These are phyloP conservation scores for Hymenoscyphus occultus DNA, from an alignment of 2,329 filamentous ascomycete genomes.

Conservation along the genomic window DNA sequence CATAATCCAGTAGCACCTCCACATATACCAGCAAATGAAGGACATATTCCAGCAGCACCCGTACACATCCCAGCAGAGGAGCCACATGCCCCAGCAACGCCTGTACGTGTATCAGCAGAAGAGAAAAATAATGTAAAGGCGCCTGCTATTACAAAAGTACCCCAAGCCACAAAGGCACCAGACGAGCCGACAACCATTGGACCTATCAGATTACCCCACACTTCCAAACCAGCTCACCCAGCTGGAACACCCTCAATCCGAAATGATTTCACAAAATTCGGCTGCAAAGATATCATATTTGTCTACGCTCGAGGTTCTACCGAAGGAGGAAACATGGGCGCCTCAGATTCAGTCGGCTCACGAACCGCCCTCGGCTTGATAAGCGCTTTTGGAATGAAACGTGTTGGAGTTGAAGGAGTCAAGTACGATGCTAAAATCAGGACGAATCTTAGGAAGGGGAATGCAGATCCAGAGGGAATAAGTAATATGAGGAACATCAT, in stretches of 20 bases:
- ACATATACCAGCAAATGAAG: no score
- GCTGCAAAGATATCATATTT: constrained; percentile 43
- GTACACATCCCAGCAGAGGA: no score
- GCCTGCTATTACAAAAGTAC: no score
- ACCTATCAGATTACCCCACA: no score
- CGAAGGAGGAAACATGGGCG: constrained; percentile 46
- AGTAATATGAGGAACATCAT: constrained; percentile 30
- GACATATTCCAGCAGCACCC: no score
- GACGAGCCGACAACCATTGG: no score
- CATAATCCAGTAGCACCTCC: no score
- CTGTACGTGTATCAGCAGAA: no score
- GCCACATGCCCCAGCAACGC: no score
- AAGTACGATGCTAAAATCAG: constrained; percentile 23
- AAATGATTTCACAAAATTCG: constrained; percentile 19
- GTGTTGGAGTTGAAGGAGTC: constrained; percentile 35
- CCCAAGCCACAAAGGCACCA: no score
- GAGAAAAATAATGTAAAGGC: no score
- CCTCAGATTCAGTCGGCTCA: constrained; percentile 15
- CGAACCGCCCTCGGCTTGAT: constrained; percentile 2
- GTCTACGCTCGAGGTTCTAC: constrained; percentile 47
- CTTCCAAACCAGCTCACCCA: no score
- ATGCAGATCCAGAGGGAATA: constrained; percentile 18
- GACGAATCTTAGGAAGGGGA: constrained; percentile 18
- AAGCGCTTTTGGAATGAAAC: constrained; percentile 18
- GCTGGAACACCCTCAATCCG: not conserved